Percentiles rank a stretch among this genome's conserved stretches.
Conservation (phyloP, 2,329 filamentous ascomycete species). For the Aspergillus hiratsukae region DNA sequence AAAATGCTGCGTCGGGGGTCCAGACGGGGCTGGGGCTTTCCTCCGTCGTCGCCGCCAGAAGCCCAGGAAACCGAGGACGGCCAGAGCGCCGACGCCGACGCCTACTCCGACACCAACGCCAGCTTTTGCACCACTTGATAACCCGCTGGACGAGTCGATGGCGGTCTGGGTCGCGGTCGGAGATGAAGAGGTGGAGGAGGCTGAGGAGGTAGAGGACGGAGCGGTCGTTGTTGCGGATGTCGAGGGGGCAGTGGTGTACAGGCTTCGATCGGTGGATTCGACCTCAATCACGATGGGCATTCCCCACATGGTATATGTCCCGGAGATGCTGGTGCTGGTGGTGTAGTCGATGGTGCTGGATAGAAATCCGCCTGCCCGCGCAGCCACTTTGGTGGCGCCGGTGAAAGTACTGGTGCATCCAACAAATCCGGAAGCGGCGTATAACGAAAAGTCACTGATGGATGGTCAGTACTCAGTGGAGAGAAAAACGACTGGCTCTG, state of each 20-base stretch:
- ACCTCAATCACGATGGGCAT: neutral
- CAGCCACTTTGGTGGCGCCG: neutral
- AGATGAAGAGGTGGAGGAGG: neutral
- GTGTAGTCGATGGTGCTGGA: neutral
- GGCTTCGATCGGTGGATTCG: neutral
- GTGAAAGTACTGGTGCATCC: neutral
- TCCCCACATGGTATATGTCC: neutral
- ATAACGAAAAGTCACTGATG: neutral
- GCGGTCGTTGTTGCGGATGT: neutral
- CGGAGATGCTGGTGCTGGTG: neutral
- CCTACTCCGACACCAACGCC: too few relatives aligned
- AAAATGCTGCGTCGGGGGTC: too few relatives aligned
- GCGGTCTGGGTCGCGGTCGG: neutral
- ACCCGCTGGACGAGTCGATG: too few relatives aligned
- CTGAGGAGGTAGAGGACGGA: neutral
- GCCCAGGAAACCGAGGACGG: too few relatives aligned
- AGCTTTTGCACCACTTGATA: too few relatives aligned
- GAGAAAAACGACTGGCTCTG: neutral
- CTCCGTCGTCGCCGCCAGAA: too few relatives aligned
- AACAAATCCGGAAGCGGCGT: neutral
- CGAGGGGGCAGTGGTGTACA: constrained; percentile 9
- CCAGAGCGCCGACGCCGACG: too few relatives aligned
- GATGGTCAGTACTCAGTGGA: neutral
- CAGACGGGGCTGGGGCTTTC: too few relatives aligned
- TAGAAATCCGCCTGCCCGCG: neutral